Evolutionary conservation across 108 stramenopile genomes (phyloP).

Genomic region (Skeletonema tropicum): DNA sequence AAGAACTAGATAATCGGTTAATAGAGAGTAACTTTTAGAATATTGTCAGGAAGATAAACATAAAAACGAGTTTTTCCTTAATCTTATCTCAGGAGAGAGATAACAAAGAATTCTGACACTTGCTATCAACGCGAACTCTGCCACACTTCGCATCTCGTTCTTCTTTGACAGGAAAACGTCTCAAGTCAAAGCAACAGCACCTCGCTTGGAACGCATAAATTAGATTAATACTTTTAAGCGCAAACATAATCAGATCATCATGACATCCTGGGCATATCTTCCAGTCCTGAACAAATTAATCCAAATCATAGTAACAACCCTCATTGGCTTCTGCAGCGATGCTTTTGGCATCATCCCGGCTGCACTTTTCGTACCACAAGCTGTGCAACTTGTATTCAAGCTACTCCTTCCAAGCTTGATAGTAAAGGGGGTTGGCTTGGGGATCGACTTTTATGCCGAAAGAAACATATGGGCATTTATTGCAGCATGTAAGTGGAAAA

Average conservation of each 20-base stretch:
- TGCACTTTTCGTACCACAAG: conserved; percentile 35
- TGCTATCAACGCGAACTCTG: no score
- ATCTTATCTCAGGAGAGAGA: no score
- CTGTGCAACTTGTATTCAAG: conserved; percentile 45
- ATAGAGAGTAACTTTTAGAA: no score
- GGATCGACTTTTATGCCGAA: conserved; percentile 54
- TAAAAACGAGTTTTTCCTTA: no score
- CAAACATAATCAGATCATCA: conserved; percentile 7
- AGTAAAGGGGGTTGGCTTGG: conserved; percentile 43
- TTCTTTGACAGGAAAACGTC: no score
- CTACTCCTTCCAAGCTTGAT: conserved; percentile 47
- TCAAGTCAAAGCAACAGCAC: no score
- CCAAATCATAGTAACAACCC: conserved; percentile 31
- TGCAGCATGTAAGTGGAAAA: conserved; percentile 11
- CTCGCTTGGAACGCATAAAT: no score
- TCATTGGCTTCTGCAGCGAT: conserved; percentile 18
- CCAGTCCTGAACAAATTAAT: conserved; percentile 42
- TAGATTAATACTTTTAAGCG: no score
- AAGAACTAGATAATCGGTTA: background rate
- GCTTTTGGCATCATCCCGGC: conserved; percentile 24
- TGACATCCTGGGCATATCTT: conserved; percentile 35
- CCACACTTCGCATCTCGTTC: no score
- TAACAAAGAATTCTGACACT: no score
- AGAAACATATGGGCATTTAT: conserved; percentile 44
- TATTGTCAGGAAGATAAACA: no score